Evolutionary conservation across 2,329 filamentous ascomycete genomes (phyloP).

Genomic region (Diplodia sapinea): DNA sequence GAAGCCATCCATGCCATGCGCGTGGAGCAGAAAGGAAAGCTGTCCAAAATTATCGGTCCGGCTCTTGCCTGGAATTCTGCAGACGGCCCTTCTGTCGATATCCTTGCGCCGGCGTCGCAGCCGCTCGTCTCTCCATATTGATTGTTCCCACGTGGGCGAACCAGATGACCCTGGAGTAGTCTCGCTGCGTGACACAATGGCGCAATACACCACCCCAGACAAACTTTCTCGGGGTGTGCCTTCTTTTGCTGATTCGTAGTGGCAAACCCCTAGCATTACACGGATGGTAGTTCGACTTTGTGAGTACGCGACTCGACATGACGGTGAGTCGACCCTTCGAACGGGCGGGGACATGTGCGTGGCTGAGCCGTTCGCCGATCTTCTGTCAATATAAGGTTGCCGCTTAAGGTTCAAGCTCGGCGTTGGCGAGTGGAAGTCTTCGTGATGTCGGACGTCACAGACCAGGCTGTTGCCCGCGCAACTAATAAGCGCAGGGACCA

Average conservation of each 20-base stretch:
- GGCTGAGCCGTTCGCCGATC: not conserved
- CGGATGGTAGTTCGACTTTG: not conserved
- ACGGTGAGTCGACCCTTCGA: not conserved
- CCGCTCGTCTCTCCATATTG: not conserved
- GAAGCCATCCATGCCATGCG: not conserved
- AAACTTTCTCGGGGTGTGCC: not conserved
- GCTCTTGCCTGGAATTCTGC: not conserved
- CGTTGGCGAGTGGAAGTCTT: not conserved
- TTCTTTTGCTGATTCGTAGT: constrained; percentile 8
- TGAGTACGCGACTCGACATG: not conserved
- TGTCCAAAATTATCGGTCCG: not conserved
- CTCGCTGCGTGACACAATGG: not conserved
- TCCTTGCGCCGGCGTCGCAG: not conserved
- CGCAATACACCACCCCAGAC: not conserved
- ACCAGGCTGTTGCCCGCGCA: constrained; percentile 18
- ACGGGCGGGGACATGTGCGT: constrained; percentile 9
- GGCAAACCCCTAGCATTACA: not conserved
- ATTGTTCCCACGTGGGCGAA: constrained; percentile 8
- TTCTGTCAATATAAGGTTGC: constrained; percentile 10
- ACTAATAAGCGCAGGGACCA: not conserved
- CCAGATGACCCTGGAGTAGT: not conserved
- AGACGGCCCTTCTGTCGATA: not conserved
- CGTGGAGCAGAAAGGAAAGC: not conserved
- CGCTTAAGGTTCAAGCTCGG: constrained; percentile 11
- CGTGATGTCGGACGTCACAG: constrained; percentile 15